These are phyloP conservation scores for Zarea fungicola DNA, from an alignment of 2,329 filamentous ascomycete species.

Conservation along the genomic window DNA sequence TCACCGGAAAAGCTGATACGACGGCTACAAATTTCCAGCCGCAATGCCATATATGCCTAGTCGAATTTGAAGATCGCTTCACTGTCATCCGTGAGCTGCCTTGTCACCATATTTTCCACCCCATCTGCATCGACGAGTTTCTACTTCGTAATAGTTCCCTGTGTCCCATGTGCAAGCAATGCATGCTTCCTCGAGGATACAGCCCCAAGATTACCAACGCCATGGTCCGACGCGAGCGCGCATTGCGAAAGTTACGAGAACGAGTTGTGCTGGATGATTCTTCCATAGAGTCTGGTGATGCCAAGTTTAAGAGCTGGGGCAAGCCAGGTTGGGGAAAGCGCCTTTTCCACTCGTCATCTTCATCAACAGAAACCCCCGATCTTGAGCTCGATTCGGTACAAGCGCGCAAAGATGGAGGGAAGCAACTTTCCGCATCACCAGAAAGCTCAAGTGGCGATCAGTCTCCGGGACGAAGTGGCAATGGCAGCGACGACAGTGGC, in stretches of 20 bases:
- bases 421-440: conserved; percentile 1
- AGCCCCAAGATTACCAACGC: conserved; percentile 71
- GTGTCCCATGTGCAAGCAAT: conserved; percentile 86
- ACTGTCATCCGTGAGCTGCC: conserved; percentile 79
- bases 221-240: conserved; percentile 78
- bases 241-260: conserved; percentile 56
- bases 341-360: conserved; percentile 26
- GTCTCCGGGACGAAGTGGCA: background rate
- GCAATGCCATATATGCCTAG: conserved; percentile 84
- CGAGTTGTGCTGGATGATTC: conserved; percentile 40
- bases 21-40: conserved; percentile 63
- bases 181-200: conserved; percentile 64
- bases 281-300: conserved; percentile 27
- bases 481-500: background rate
- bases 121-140: conserved; percentile 85
- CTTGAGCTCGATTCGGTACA: background rate
- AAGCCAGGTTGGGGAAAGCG: conserved; percentile 21
- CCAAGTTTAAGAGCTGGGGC: conserved; percentile 30
- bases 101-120: conserved; percentile 91
- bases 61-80: conserved; percentile 64
- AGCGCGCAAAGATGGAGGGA: background rate
- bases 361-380: conserved; percentile 16
- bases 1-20: conserved; percentile 30
- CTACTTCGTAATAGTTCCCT: conserved; percentile 73
- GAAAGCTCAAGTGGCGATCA: conserved; percentile 4